phyloP scores from a whole-genome alignment of 306 rosid species.

The Amphicarpaea edgeworthii region DNA sequence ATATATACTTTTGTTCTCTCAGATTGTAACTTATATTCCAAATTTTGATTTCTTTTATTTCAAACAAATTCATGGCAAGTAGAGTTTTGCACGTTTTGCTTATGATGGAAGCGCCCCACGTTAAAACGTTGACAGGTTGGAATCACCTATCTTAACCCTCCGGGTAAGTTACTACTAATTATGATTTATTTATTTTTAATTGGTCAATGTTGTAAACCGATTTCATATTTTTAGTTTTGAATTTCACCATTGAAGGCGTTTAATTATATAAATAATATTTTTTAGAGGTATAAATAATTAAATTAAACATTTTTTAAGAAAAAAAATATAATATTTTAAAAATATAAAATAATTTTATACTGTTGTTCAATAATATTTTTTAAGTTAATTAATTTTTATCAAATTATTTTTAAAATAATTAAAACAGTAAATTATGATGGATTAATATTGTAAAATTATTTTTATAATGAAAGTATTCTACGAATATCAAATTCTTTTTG shows the following conservation, averaged over 20 bases:
- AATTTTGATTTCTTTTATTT: not conserved
- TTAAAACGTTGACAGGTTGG: not conserved
- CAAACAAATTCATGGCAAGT: not conserved
- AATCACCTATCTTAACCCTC: not conserved
- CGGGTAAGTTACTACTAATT: not conserved
- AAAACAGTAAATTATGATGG: too few species aligned
- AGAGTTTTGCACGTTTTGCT: conserved; percentile 6
- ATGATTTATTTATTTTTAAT: not conserved
- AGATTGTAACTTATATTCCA: not conserved
- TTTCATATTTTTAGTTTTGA: not conserved
- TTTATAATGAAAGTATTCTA: too few species aligned
- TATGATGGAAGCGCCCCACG: not conserved
- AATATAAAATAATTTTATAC: too few species aligned
- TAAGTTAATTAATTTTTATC: too few species aligned
- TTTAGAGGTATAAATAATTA: too few species aligned
- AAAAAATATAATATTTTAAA: too few species aligned
- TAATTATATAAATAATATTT: too few species aligned
- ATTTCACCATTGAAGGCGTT: not conserved
- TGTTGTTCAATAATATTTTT: too few species aligned
- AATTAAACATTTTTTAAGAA: too few species aligned
- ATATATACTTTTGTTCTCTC: not conserved
- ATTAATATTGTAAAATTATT: too few species aligned
- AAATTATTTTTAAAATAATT: too few species aligned
- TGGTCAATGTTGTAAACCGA: not conserved
- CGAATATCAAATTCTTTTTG: too few species aligned